Percentiles rank a stretch among this genome's conserved stretches.
Evolutionary conservation across 164 flowering plant species (phyloP).

Genomic region (Warburgia ugandensis): DNA sequence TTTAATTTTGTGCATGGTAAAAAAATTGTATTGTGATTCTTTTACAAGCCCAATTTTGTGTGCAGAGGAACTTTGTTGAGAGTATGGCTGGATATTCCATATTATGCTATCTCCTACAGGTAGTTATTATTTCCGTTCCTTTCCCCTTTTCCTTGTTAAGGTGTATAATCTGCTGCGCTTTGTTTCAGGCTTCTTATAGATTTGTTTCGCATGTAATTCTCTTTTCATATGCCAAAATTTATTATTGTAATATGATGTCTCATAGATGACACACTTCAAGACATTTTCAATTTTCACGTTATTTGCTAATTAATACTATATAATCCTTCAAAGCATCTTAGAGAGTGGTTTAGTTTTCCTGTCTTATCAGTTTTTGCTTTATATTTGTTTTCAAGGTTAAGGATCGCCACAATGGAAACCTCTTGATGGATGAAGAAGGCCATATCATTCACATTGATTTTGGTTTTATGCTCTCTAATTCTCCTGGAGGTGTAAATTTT

Average conservation of each 20-base stretch:
- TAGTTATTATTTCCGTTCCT: conserved; percentile 6
- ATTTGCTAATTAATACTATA: no score
- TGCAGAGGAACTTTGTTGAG: conserved; percentile 98
- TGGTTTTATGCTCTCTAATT: conserved; percentile 99
- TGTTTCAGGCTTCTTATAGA: neutral
- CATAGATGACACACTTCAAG: no score
- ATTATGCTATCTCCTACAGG: conserved; percentile 97
- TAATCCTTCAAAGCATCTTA: no score
- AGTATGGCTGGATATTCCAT: conserved; percentile 99
- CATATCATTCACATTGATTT: conserved; percentile 98
- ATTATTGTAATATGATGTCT: no score
- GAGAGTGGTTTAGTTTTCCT: no score
- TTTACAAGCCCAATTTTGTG: conserved; percentile 6
- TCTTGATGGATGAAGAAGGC: conserved; percentile 97
- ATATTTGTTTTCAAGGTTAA: conserved; percentile 50
- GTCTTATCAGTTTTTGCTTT: no score
- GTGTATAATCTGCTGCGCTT: neutral
- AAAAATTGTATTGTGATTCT: no score
- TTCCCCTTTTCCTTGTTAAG: neutral
- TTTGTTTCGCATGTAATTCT: neutral
- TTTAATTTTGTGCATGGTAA: no score
- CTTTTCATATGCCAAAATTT: neutral
- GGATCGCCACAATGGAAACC: conserved; percentile 98
- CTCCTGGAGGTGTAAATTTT: conserved; percentile 99
- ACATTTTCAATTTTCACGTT: no score